Base-by-base conservation (phyloP, 352 stramenopile genomes). In the Blastocystis hominis region DNA sequence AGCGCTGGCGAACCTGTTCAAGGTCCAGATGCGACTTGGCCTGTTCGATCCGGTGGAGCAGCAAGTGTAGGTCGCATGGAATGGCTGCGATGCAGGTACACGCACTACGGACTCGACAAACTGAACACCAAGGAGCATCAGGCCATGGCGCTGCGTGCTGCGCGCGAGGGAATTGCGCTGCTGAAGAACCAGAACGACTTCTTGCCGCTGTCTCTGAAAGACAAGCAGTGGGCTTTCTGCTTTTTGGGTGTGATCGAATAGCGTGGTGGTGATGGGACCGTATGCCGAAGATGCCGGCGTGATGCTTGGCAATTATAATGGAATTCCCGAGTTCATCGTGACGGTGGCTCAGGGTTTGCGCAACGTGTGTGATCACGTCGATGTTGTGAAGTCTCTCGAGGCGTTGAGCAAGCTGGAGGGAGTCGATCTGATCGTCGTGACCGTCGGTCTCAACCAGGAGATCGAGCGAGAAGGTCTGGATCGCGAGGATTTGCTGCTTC, bases 131-230 rank as follows among this genome's bases (percentile, higher is more conserved):
- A 89, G 0, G 89, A 80, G 61, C 91, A 93, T 47, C 91, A 92
- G 44, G 56, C 90, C 44, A 76, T 96, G 34, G 93, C 93, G 68
- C 79, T 94, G 3, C 89, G 94, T 1, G 90, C 94, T 36, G 92
- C 92, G n/a, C 89, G 90, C 24, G 93, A 96, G 88, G 95, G 91
- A 53, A 91, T 97, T n/a, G 93, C 97, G 24, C 89, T 98, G 15
- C 90, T 98, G 13, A 94, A 97, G 89, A 98, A 98, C 89, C 84
- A 91, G 3, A 89, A 91, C 5, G 86, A 91, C 3, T 88, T 91
- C 3, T 90, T 97, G 30, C 94, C 94, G 2, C 72, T 97, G 20
- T 61, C 87, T 0, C 15, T 66, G 0, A 70, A 59, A 38, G 20
- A 38, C 6, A 30, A 86, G 40, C 42, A 88, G 9, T 92, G 91